Evolutionary conservation across 1,284 basidiomycete species (phyloP).

Genomic region (Rhodotorula sp.): DNA sequence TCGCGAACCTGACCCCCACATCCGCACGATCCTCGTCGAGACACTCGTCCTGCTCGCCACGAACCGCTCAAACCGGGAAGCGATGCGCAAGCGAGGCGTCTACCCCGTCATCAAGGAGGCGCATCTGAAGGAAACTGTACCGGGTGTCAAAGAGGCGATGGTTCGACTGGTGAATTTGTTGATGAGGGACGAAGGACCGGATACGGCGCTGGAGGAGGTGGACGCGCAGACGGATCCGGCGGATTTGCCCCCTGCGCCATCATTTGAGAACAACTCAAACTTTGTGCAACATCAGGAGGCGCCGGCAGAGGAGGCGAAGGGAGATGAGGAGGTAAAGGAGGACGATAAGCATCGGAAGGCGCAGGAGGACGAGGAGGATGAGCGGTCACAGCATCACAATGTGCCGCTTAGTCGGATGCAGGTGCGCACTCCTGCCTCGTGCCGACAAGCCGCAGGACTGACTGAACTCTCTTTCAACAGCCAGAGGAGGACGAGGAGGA

Average conservation of each 20-base stretch:
- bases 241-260: constrained; percentile 12
- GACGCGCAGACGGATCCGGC: constrained; percentile 33
- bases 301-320: neutral
- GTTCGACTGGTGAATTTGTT: constrained; percentile 71
- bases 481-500: constrained; percentile 41
- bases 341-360: neutral
- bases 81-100: constrained; percentile 73
- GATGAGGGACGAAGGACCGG: constrained; percentile 65
- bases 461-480: neutral
- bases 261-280: neutral
- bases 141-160: constrained; percentile 68
- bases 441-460: too few relatives aligned
- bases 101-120: constrained; percentile 81
- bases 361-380: constrained; percentile 3
- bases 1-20: constrained; percentile 73
- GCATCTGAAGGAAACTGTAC: constrained; percentile 76
- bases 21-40: constrained; percentile 84
- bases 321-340: constrained; percentile 1
- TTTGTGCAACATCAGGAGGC: neutral
- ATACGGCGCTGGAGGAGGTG: constrained; percentile 51
- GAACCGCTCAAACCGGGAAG: constrained; percentile 80
- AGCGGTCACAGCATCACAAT: constrained; percentile 13
- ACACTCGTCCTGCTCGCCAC: constrained; percentile 84
- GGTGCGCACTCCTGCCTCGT: too few relatives aligned
- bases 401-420: constrained; percentile 15